phyloP scores from a whole-genome alignment of 2,329 filamentous ascomycete genomes.

The Phoma herbarum region DNA sequence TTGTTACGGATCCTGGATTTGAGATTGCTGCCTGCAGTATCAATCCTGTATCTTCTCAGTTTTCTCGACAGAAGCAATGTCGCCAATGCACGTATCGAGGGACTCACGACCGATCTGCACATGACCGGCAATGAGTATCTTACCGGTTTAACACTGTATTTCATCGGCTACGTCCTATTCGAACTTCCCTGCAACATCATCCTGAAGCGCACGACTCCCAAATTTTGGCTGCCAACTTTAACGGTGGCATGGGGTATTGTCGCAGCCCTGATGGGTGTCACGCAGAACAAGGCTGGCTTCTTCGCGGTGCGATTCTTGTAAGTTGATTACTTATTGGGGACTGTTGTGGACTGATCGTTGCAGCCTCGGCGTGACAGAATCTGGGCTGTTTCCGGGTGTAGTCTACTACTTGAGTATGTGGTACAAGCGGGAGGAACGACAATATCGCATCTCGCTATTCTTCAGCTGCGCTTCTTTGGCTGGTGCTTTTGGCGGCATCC shows the following conservation, averaged over 20 bases:
- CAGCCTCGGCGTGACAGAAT: conserved; percentile 48
- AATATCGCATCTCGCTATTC: conserved; percentile 67
- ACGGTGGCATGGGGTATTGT: conserved; percentile 61
- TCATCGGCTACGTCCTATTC: conserved; percentile 61
- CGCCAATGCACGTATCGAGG: conserved; percentile 58
- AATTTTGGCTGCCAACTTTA: conserved; percentile 56
- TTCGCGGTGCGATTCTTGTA: conserved; percentile 59
- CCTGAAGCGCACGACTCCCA: conserved; percentile 67
- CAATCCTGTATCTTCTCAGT: conserved; percentile 52
- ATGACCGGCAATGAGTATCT: conserved; percentile 64
- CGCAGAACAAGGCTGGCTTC: conserved; percentile 57
- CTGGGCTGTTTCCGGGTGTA: conserved; percentile 51
- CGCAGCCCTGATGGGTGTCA: conserved; percentile 61
- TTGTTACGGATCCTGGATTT: conserved; percentile 65
- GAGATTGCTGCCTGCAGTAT: conserved; percentile 55
- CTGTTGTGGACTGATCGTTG: conserved; percentile 6
- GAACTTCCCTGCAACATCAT: conserved; percentile 52
- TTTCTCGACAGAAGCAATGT: conserved; percentile 52
- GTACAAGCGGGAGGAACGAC: conserved; percentile 68
- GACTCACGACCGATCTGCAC: conserved; percentile 40
- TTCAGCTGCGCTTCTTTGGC: conserved; percentile 67
- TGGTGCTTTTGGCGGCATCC: conserved; percentile 68
- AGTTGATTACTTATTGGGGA: conserved; percentile 19
- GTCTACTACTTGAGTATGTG: conserved; percentile 69
- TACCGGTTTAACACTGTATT: conserved; percentile 72